These are phyloP conservation scores for Lachnellula hyalina DNA, from an alignment of 2,329 filamentous ascomycete genomes.

Conservation along the genomic window DNA sequence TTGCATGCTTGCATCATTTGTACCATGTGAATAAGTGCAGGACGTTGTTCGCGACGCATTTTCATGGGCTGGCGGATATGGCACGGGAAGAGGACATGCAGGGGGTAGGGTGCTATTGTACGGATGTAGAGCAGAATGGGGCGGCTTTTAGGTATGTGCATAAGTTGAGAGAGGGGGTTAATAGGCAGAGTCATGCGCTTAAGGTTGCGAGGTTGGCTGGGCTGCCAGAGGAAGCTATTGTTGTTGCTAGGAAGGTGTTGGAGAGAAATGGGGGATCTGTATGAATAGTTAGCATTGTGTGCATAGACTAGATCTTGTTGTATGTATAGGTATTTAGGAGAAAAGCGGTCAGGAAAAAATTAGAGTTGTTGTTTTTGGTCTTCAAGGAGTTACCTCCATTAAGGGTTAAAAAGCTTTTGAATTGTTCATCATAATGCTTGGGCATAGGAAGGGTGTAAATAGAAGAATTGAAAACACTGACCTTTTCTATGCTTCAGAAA, in stretches of 20 bases:
- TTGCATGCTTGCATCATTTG: conserved; percentile 80
- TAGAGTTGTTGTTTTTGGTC: conserved; percentile 38
- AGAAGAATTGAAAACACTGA: conserved; percentile 20
- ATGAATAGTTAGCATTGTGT: conserved; percentile 51
- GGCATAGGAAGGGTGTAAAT: conserved; percentile 1
- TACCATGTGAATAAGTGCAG: conserved; percentile 72
- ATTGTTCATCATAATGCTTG: conserved; percentile 32
- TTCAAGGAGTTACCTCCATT: conserved; percentile 32
- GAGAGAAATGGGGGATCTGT: conserved; percentile 36
- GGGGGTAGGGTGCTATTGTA: conserved; percentile 61
- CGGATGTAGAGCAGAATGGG: conserved; percentile 72
- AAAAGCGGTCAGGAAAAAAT: conserved; percentile 36
- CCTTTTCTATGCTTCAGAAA: conserved; percentile 12
- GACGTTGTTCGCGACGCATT: conserved; percentile 90
- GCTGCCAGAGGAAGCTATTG: conserved; percentile 66
- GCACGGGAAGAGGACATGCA: conserved; percentile 48
- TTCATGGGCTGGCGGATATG: conserved; percentile 78
- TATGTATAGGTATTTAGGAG: background rate
- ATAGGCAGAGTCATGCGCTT: conserved; percentile 81
- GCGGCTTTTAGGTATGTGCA: conserved; percentile 83
- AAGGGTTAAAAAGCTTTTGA: conserved; percentile 38
- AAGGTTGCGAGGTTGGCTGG: conserved; percentile 91
- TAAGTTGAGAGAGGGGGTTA: conserved; percentile 73
- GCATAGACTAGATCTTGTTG: conserved; percentile 34
- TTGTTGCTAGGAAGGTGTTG: conserved; percentile 47